Percentiles rank a stretch among this genome's conserved stretches.
Evolutionary conservation across 345 rosid genomes (phyloP).

Genomic region (Eucalyptus pauciflora): DNA sequence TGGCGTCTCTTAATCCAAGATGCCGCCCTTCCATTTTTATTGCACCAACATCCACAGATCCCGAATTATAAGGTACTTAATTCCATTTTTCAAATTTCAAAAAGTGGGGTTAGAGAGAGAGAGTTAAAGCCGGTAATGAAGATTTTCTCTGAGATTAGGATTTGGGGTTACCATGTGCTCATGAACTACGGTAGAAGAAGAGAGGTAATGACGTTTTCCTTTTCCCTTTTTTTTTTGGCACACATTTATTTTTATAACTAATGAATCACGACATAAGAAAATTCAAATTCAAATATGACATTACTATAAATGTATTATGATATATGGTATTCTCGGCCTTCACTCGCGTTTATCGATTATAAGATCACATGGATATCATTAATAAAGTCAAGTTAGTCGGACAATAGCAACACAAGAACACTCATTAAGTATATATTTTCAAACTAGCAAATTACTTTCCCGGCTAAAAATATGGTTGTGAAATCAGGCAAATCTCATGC

Average conservation of each 20-base stretch:
- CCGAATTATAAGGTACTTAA: background rate
- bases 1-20: background rate
- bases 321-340: background rate
- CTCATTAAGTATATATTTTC: background rate
- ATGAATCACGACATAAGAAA: fast-evolving
- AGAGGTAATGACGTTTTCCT: background rate
- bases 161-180: background rate
- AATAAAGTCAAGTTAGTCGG: background rate
- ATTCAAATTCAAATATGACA: background rate
- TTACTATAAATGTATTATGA: background rate
- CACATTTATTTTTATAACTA: background rate
- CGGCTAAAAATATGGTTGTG: background rate
- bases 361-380: background rate
- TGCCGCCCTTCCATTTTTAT: background rate
- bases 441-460: background rate
- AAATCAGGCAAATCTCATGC: background rate
- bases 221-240: background rate
- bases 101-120: background rate
- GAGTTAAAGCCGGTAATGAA: background rate
- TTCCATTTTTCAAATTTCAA: background rate
- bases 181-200: background rate
- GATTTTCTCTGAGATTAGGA: background rate
- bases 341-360: background rate
- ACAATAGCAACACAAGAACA: background rate
- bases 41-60: background rate